A percentile compares a stretch with the other conserved stretches of the same genome.
Conservation (phyloP, 1,284 basidiomycete genomes). For the Wolfiporia cocos region DNA sequence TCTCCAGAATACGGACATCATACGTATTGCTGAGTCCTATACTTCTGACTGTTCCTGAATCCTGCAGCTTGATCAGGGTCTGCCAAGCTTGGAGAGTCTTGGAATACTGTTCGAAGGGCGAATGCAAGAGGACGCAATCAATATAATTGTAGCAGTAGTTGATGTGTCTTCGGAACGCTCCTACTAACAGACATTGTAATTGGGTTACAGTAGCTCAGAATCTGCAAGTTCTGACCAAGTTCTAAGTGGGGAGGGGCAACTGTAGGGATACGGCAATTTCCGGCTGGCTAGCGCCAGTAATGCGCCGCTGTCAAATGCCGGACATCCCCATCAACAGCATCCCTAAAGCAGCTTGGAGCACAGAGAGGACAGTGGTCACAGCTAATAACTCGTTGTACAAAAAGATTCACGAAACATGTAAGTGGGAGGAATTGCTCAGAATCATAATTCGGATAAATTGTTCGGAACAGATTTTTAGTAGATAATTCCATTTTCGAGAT, state of each 20-base stretch:
- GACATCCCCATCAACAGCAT: no score
- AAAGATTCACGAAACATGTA: no score
- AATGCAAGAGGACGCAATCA: constrained; percentile 75
- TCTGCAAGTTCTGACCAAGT: no score
- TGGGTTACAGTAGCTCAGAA: no score
- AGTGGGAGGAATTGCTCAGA: no score
- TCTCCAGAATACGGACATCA: constrained; percentile 47
- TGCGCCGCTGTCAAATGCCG: not conserved
- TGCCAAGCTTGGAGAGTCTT: constrained; percentile 66
- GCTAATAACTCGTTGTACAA: no score
- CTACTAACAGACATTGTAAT: no score
- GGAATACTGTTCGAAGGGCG: constrained; percentile 53
- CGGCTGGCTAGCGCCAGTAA: not conserved
- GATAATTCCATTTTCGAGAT: no score
- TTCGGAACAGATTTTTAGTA: no score
- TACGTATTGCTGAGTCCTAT: constrained; percentile 80
- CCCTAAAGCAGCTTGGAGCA: no score
- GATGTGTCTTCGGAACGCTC: not conserved
- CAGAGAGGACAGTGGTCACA: no score
- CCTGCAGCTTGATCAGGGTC: constrained; percentile 51
- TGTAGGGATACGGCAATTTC: not conserved
- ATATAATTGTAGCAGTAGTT: constrained; percentile 22
- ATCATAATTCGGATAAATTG: no score
- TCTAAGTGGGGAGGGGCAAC: not conserved
- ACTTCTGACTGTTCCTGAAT: constrained; percentile 51